Base-by-base conservation (phyloP, 225 moss, liverwort and hornwort species). In the Marchantia polymorpha region DNA sequence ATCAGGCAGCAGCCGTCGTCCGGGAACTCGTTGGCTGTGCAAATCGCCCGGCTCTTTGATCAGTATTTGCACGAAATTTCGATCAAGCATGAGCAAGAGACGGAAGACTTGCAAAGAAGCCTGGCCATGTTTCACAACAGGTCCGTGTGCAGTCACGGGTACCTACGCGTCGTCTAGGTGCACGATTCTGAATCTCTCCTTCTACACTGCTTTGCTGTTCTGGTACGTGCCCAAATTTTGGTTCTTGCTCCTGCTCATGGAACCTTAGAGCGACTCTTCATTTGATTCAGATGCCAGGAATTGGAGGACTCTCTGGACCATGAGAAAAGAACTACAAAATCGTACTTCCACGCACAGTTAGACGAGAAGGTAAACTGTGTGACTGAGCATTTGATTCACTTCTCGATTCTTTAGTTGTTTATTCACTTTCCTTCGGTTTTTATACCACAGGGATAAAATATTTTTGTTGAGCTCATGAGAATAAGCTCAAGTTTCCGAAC, bases 11-110 rank as follows among this genome's bases (percentile, higher is more conserved):
- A 83, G 76, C 66, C 8, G 1, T 46, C 83, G 68, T 68, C 78
- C 10, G 73, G 79, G 66, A 78, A 79, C 75, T 80, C 77, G 19
- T 58, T 89, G 60, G 86, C 85, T 76, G 82, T 77, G 12, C 76
- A 87, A 82, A 72, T 90, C 49, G 89, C 87, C 12, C 87, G 73
- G 69, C 80, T 90, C 69, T 83, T 92, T 76, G 84, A 89, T 79
- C 83, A 91, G 49, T 85, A 89, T 20, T 77, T 94, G 64, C 81
- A 89, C 64, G 91, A 91, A 47, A 77, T 92, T 7, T 64, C 75
- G 20, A 22, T 64, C 6, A 83, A 78, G 16, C 88, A 94, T 82
- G 83, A 89, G 47, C 54, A 84, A 13, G 83, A 88, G 3, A 82
- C 27, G 13, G 71, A 71, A 68, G 78, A 61, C 29, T 13, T 86